Base-by-base conservation (phyloP, 2,329 filamentous ascomycete species). In the Pyrenophora teres region DNA sequence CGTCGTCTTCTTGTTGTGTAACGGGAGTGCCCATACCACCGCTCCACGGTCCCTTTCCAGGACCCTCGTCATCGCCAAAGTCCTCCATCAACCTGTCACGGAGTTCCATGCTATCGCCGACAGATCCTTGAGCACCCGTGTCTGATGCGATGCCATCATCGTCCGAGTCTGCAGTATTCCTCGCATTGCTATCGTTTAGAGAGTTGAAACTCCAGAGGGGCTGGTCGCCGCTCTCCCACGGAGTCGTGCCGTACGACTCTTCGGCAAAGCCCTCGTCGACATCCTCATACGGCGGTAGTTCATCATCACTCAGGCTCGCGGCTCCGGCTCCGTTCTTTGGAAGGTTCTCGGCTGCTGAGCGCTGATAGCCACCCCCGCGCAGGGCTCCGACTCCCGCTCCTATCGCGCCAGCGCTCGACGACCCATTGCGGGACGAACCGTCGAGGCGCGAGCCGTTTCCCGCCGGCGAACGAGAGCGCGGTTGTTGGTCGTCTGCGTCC, bases 361-460 rank as follows among this genome's bases (percentile, higher is more conserved):
- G 63, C 60, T 33, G 60, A 62, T 58, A 72, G 67, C 70, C 72
- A 70, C 57, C 66, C 64, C 62, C 70, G 64, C 46, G 68, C 69
- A 66, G 70, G 72, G 49, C 68, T 74, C 49, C 68, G 54, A 62
- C 75, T 77, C 69, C 84, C 86, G 81, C 88, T 90, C 76, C 88
- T 83, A 80, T 86, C 90, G 80, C 86, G 83, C 83, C 90, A 84
- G 84, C 88, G 88, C 88, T 91, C 90, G 89, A 90, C 87, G 87
- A 93, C 84, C 90, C 90, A 93, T 79, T 86, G 81, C 80, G 87
- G 87, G 87, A 93, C 85, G 85, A 91, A 85, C 82, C 87, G 87
- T 82, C 89, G 88, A 91, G 89, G 84, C 88, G 87, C 85, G 80
- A 85, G 77, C 84, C 90, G 87, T 95, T 90, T 88, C 90, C 90